phyloP scores from a whole-genome alignment of 257 asterid species.

The Cinchona pubescens region DNA sequence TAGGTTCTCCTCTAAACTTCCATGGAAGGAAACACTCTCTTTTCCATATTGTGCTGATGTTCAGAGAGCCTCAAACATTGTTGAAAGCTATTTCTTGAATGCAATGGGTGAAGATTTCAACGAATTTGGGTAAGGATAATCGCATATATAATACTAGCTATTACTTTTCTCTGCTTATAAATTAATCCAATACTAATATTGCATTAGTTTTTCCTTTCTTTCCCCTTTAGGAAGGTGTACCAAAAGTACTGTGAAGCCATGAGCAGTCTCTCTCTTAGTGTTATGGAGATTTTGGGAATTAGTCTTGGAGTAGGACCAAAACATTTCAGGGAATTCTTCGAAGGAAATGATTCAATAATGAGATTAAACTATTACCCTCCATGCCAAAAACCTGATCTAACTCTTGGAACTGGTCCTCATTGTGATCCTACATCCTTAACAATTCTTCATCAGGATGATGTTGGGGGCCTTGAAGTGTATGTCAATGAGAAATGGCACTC shows the following conservation, averaged over 20 bases:
- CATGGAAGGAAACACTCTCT: slow-evolving; percentile 86
- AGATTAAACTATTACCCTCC: slow-evolving; percentile 70
- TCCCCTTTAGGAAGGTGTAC: slow-evolving; percentile 41
- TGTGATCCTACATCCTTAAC: slow-evolving; percentile 78
- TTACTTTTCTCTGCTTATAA: too few species aligned
- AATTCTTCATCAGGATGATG: slow-evolving; percentile 70
- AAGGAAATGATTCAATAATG: slow-evolving; percentile 70
- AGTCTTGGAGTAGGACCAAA: slow-evolving; percentile 58
- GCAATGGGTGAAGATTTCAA: slow-evolving; percentile 49
- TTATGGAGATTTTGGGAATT: slow-evolving; percentile 65
- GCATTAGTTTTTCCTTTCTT: neutral
- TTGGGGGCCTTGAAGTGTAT: slow-evolving; percentile 68
- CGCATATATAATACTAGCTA: neutral
- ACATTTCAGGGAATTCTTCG: slow-evolving; percentile 53
- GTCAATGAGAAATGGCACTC: slow-evolving; percentile 65
- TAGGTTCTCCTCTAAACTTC: slow-evolving; percentile 72
- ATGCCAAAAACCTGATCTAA: slow-evolving; percentile 55
- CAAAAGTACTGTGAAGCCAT: slow-evolving; percentile 63
- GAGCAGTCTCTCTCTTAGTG: slow-evolving; percentile 46
- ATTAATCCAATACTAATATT: neutral
- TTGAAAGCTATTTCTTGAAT: slow-evolving; percentile 38
- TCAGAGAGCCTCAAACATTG: slow-evolving; percentile 17
- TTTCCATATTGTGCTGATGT: slow-evolving; percentile 44
- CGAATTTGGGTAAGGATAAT: slow-evolving; percentile 50
- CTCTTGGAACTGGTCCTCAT: slow-evolving; percentile 86